Conservation (phyloP, 805 yeast genomes). For the Candida nonsorbophila region DNA sequence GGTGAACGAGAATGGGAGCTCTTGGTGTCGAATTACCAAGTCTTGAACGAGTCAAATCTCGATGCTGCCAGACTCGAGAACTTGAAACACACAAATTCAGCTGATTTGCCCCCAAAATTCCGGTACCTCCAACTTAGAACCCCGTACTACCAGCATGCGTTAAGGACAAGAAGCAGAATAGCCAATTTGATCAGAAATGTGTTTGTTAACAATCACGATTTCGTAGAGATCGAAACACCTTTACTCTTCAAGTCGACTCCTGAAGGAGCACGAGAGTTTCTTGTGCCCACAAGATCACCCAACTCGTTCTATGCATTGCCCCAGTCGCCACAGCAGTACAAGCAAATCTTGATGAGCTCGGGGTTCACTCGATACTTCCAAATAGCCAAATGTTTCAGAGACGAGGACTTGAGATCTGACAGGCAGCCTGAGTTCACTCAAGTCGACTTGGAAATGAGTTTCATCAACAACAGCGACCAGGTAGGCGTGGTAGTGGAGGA, state of each 20-base stretch:
- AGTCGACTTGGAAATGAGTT: slow-evolving; percentile 92
- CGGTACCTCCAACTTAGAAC: slow-evolving; percentile 77
- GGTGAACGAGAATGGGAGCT: slow-evolving; percentile 49
- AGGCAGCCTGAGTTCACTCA: slow-evolving; percentile 98
- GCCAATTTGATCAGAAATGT: slow-evolving; percentile 41
- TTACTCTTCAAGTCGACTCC: slow-evolving; percentile 92
- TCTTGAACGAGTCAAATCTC: slow-evolving; percentile 58
- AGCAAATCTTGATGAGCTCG: slow-evolving; percentile 90
- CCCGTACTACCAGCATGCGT: slow-evolving; percentile 48
- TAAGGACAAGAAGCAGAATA: slow-evolving; percentile 53
- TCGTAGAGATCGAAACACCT: slow-evolving; percentile 90
- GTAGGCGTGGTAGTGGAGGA: slow-evolving; percentile 63
- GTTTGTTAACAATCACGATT: slow-evolving; percentile 36
- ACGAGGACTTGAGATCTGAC: slow-evolving; percentile 90
- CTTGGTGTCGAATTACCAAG: slow-evolving; percentile 42
- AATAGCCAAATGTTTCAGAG: slow-evolving; percentile 90
- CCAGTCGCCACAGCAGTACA: slow-evolving; percentile 97
- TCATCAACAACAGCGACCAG: slow-evolving; percentile 57
- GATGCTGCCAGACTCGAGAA: slow-evolving; percentile 66
- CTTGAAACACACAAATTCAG: slow-evolving; percentile 43
- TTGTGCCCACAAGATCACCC: slow-evolving; percentile 79
- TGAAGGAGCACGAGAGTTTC: slow-evolving; percentile 94
- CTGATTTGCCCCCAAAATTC: slow-evolving; percentile 70
- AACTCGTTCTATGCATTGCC: slow-evolving; percentile 80
- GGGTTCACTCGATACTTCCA: slow-evolving; percentile 86